Conservation (phyloP, 257 asterid genomes). For the Mitragyna speciosa region DNA sequence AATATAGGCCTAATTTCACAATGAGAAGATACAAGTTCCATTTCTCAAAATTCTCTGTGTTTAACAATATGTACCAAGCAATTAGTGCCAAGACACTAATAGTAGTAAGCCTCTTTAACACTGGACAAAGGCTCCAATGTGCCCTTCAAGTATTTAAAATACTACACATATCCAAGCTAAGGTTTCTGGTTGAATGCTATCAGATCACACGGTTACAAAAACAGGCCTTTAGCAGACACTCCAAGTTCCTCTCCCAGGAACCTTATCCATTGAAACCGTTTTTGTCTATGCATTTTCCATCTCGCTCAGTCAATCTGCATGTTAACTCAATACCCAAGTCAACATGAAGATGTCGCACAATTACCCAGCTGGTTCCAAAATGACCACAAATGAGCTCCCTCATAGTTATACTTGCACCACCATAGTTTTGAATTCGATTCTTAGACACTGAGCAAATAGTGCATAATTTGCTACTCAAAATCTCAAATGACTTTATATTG, state of each 20-base stretch:
- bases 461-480: not conserved
- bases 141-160: not conserved
- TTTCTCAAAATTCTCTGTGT: too few relatives aligned
- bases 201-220: not conserved
- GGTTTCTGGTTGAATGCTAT: not conserved
- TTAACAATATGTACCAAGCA: not conserved
- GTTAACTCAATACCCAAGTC: not conserved
- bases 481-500: not conserved
- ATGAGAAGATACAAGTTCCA: too few relatives aligned
- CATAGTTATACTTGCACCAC: not conserved
- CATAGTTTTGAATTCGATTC: not conserved
- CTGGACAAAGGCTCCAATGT: not conserved
- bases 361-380: not conserved
- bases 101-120: too few relatives aligned
- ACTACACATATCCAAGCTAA: not conserved
- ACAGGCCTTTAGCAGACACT: not conserved
- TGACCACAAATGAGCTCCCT: not conserved
- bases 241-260: not conserved
- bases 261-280: too few relatives aligned
- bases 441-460: too few relatives aligned
- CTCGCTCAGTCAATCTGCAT: not conserved
- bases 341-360: too few relatives aligned
- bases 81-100: not conserved
- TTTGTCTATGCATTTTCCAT: too few relatives aligned
- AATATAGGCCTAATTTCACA: too few relatives aligned